Conservation (phyloP, 2,329 filamentous ascomycete genomes). For the Cercospora sesami region DNA sequence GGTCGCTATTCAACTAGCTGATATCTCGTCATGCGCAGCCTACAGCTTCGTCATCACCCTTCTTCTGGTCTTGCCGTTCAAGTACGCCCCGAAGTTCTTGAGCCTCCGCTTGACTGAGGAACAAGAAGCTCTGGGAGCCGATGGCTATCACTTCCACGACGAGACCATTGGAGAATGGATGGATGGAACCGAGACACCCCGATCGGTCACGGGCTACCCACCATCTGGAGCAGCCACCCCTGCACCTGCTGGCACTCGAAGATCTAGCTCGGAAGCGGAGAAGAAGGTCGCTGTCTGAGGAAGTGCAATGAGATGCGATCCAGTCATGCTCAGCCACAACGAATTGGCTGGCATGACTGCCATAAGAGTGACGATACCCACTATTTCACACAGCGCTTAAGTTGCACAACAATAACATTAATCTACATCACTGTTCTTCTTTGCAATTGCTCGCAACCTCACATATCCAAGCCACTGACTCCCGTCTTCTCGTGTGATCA, state of each 20-base stretch:
- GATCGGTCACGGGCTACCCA: conserved; percentile 3
- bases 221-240: neutral
- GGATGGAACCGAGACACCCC: conserved; percentile 6
- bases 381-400: neutral
- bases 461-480: conserved; percentile 53
- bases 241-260: neutral
- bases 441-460: conserved; percentile 46
- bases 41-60: conserved; percentile 58
- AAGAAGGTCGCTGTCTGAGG: neutral
- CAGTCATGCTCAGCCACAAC: neutral
- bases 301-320: neutral
- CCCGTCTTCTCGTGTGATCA: conserved; percentile 59
- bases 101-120: conserved; percentile 57
- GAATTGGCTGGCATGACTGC: neutral
- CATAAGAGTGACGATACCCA: neutral
- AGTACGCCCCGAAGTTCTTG: conserved; percentile 54
- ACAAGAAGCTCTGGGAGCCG: conserved; percentile 56
- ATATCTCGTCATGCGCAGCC: conserved; percentile 54
- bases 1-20: conserved; percentile 57
- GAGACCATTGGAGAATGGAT: conserved; percentile 51
- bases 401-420: neutral
- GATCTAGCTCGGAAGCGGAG: conserved; percentile 7
- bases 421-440: conserved; percentile 29
- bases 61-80: conserved; percentile 54
- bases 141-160: conserved; percentile 57